Evolutionary conservation across 176 grass and related monocot genomes (phyloP).

Genomic region (Cenchrus purpureus): DNA sequence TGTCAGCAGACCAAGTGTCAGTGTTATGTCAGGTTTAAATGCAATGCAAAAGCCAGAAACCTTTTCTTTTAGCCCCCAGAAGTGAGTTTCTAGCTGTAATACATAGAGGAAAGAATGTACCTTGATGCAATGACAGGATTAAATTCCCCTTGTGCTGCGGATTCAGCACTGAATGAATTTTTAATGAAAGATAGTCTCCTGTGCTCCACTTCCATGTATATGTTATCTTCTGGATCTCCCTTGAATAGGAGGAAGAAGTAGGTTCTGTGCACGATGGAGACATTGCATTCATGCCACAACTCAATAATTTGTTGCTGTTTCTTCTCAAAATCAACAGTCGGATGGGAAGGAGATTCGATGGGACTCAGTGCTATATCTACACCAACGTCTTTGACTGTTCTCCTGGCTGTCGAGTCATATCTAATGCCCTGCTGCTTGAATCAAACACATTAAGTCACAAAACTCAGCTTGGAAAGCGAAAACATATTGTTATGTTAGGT

Average conservation of each 20-base stretch:
- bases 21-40: conserved; percentile 18
- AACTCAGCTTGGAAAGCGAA: conserved; percentile 1
- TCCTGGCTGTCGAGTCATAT: conserved; percentile 36
- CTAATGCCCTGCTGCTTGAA: conserved; percentile 33
- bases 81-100: neutral
- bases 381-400: conserved; percentile 53
- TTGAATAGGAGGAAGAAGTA: conserved; percentile 96
- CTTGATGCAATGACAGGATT: conserved; percentile 49
- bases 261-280: conserved; percentile 76
- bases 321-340: conserved; percentile 58
- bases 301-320: conserved; percentile 78
- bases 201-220: conserved; percentile 93
- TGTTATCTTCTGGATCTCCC: conserved; percentile 75
- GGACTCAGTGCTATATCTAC: conserved; percentile 40
- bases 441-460: neutral
- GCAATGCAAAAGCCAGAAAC: neutral
- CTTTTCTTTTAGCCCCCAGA: too few relatives aligned
- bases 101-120: conserved; percentile 24
- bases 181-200: conserved; percentile 83
- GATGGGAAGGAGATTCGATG: conserved; percentile 48
- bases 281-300: conserved; percentile 83
- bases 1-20: conserved; percentile 37
- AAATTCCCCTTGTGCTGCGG: conserved; percentile 23
- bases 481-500: neutral
- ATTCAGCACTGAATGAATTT: conserved; percentile 36